These are phyloP conservation scores for Hydrangea macrophylla DNA, from an alignment of 148 eudicot species.

Conservation along the genomic window DNA sequence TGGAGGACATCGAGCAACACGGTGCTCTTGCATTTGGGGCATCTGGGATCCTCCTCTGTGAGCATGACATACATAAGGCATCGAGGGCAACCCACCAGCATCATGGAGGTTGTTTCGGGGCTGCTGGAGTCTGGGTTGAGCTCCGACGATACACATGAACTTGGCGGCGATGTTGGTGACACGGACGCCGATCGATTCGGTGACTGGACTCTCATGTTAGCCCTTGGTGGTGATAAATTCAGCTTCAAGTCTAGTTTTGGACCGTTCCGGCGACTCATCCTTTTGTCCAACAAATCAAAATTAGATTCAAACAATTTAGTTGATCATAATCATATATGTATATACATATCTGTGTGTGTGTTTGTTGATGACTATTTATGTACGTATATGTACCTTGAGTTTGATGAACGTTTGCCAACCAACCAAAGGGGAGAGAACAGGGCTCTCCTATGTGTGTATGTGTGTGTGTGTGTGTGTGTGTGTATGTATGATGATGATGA, in stretches of 20 bases:
- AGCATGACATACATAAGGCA: constrained; percentile 79
- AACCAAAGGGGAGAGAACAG: not conserved
- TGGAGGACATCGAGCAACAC: constrained; percentile 59
- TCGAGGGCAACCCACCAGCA: constrained; percentile 68
- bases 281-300: not conserved
- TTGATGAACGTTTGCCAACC: not conserved
- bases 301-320: not conserved
- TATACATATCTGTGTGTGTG: not conserved
- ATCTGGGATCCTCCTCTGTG: constrained; percentile 54
- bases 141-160: constrained; percentile 70
- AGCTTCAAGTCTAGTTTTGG: constrained; percentile 59
- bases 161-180: constrained; percentile 51
- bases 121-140: constrained; percentile 30
- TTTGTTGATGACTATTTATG: too few relatives aligned
- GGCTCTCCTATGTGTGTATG: not conserved
- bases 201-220: constrained; percentile 20
- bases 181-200: constrained; percentile 43
- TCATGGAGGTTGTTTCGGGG: constrained; percentile 59
- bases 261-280: constrained; percentile 33
- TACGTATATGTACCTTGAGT: constrained; percentile 17
- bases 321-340: not conserved
- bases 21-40: constrained; percentile 76
- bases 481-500: too few relatives aligned
- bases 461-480: too few relatives aligned
- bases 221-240: constrained; percentile 60